Evolutionary conservation across 2,329 filamentous ascomycete genomes (phyloP).

Genomic region (Akanthomyces uredinophilus): DNA sequence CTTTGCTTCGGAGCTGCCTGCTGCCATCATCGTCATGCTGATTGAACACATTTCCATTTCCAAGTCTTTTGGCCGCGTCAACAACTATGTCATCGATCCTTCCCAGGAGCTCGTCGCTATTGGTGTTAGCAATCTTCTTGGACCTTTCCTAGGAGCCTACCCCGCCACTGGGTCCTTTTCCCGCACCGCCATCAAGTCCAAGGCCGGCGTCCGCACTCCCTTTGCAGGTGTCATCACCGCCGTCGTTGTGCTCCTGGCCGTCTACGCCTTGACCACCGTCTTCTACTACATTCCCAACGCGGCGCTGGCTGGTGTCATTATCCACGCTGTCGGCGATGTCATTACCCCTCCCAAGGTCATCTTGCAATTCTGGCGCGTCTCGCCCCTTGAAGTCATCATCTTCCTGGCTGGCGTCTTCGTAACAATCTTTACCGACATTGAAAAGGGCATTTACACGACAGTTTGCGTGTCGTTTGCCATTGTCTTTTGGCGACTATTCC

Average conservation of each 20-base stretch:
- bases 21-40: conserved; percentile 85
- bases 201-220: conserved; percentile 88
- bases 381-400: conserved; percentile 82
- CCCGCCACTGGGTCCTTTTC: conserved; percentile 94
- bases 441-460: conserved; percentile 87
- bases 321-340: conserved; percentile 89
- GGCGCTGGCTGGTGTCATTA: conserved; percentile 80
- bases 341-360: conserved; percentile 87
- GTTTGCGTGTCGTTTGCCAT: conserved; percentile 71
- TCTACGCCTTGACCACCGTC: conserved; percentile 80
- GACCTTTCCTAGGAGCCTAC: conserved; percentile 87
- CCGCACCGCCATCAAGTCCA: conserved; percentile 93
- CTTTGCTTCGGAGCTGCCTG: conserved; percentile 70
- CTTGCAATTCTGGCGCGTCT: conserved; percentile 93
- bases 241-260: conserved; percentile 76
- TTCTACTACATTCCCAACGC: conserved; percentile 92
- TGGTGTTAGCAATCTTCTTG: conserved; percentile 82
- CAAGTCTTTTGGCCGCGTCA: conserved; percentile 92
- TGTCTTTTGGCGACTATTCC: conserved; percentile 76
- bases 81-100: conserved; percentile 93
- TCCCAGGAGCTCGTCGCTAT: conserved; percentile 96
- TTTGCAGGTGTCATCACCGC: conserved; percentile 88
- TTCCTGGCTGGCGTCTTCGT: conserved; percentile 92
- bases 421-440: conserved; percentile 82
- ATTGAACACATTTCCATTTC: conserved; percentile 97